phyloP scores from a whole-genome alignment of 768 basidiomycete genomes.

The Lactarius akahatsu region DNA sequence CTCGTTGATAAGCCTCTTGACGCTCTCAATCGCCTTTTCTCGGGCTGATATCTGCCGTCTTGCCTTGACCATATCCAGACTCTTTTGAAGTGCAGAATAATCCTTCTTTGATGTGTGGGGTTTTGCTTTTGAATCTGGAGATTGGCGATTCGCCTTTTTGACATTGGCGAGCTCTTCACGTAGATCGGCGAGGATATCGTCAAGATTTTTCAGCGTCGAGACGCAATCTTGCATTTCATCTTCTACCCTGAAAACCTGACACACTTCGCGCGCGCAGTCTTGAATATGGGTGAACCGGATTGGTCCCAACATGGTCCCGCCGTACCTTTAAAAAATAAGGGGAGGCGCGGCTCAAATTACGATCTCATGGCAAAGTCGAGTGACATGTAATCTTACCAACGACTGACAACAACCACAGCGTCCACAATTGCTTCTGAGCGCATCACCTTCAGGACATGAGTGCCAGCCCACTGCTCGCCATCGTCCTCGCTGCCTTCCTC shows the following conservation, averaged over 20 bases:
- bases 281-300: slow-evolving; percentile 75
- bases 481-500: slow-evolving; percentile 67
- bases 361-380: not conserved
- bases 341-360: not conserved
- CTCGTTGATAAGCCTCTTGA: slow-evolving; percentile 56
- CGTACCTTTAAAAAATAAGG: slow-evolving; percentile 53
- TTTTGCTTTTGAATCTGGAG: slow-evolving; percentile 5
- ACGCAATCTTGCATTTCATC: slow-evolving; percentile 69
- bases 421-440: slow-evolving; percentile 67
- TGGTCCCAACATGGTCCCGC: slow-evolving; percentile 78
- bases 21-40: slow-evolving; percentile 63
- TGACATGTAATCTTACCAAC: slow-evolving; percentile 52
- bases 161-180: slow-evolving; percentile 47
- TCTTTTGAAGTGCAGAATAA: slow-evolving; percentile 45
- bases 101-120: slow-evolving; percentile 35
- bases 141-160: not conserved
- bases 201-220: slow-evolving; percentile 55
- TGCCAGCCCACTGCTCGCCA: slow-evolving; percentile 72
- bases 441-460: slow-evolving; percentile 64
- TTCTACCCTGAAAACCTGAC: slow-evolving; percentile 59
- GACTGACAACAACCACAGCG: slow-evolving; percentile 74
- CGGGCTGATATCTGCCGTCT: slow-evolving; percentile 67
- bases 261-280: slow-evolving; percentile 71
- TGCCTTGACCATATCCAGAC: slow-evolving; percentile 57
- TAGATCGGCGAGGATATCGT: slow-evolving; percentile 57